Base-by-base conservation (phyloP, 2,329 filamentous ascomycete species). In the Colletotrichum scovillei region DNA sequence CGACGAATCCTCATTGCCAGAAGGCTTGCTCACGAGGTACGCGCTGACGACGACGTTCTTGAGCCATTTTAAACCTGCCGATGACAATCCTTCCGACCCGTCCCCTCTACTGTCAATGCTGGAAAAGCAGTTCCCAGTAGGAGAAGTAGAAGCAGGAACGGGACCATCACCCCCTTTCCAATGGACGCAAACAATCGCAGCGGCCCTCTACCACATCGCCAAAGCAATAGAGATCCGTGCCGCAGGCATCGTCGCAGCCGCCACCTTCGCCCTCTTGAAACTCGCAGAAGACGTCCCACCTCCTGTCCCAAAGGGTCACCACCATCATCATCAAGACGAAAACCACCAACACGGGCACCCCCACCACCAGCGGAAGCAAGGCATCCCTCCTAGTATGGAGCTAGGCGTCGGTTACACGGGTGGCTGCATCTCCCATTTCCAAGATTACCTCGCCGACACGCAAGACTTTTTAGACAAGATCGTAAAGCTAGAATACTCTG, bases 361-460 rank as follows among this genome's bases (percentile, higher is more conserved):
- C 32, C 32, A 35, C 16, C 38, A 73, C 76, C 16, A 69, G 66
- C 71, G 5, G 72, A 74, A 68, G 59, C n/a, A 73, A 69, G 52
- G 75, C 80, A 72, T 77, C 38, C 38, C 38, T 26, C 52, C 63
- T 19, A 14, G 22, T 24, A 60, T 84, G 74, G 92, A 94, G 76
- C 81, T 96, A 35, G 91, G 94, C 1, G 92, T 95, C 26, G 94
- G 93, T 1, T 95, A 94, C 79, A 95, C 94, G 0, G 94, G 94
- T 38, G 92, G 93, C 7, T 95, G 93, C 78, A 95, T 95, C 72
- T 89, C 91, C n/a, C 91, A 94, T 78, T 95, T 95, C 78, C 93
- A 94, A 60, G 88, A 93, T 76, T 95, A 94, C 81, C 85, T 94
- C 55, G 82, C 85, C 57, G 92, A 93, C 77, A 94, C 92, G 75